These are phyloP conservation scores for Calonectria naviculata DNA, from an alignment of 2,329 filamentous ascomycete genomes.

Conservation along the genomic window DNA sequence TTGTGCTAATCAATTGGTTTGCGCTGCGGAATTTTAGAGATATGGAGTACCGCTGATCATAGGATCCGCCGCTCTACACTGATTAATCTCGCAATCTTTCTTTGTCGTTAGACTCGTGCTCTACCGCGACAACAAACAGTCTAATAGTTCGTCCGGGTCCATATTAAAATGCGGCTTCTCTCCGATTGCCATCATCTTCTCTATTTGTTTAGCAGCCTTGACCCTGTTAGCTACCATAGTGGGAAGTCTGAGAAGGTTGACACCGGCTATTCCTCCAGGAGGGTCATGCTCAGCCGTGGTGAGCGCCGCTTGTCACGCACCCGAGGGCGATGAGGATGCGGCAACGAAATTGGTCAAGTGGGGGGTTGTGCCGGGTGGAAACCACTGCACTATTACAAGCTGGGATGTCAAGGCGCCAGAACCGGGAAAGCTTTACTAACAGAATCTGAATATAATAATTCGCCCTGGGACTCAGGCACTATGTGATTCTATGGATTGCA, in stretches of 20 bases:
- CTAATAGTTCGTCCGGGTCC: not conserved
- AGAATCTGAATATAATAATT: too few species aligned
- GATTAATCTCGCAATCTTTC: not conserved
- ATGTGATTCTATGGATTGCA: too few species aligned
- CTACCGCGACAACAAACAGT: not conserved
- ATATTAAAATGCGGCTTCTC: not conserved
- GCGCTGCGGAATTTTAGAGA: not conserved
- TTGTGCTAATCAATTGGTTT: not conserved
- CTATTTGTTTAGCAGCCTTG: not conserved
- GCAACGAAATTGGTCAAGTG: not conserved
- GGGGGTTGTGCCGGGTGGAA: not conserved
- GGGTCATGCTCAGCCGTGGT: not conserved
- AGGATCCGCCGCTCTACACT: not conserved
- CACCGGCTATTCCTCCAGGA: not conserved
- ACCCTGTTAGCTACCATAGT: not conserved
- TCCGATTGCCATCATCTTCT: not conserved
- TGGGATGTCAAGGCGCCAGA: not conserved
- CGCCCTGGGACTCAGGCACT: too few species aligned
- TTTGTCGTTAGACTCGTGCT: not conserved
- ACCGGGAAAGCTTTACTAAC: too few species aligned
- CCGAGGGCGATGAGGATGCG: not conserved
- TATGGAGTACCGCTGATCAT: not conserved
- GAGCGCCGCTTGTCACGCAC: not conserved
- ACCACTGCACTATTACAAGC: not conserved
- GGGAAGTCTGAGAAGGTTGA: not conserved